Evolutionary conservation across 2,329 filamentous ascomycete species (phyloP), one percentile per base, ranked within the genome.

Genomic region (Fusarium proliferatum): DNA sequence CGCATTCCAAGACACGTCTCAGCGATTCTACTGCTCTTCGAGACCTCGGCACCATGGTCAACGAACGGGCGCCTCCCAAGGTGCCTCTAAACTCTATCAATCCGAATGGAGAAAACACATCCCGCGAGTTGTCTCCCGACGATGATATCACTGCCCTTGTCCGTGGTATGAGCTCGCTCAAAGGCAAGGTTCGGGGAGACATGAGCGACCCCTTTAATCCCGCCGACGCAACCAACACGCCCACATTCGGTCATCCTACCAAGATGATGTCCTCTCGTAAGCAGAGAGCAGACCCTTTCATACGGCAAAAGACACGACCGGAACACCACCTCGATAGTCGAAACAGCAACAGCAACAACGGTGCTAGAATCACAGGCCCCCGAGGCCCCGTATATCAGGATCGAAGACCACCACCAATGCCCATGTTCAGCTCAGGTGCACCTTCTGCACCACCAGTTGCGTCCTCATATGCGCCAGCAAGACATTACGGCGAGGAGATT

Each of bases 241-340:
- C 81, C 59, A 77, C 79, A 23, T 82, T 83, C 73, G 81, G 82
- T 5, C 84, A 85, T 61, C 80, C 83, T 45, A 79, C 79, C 55
- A 85, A 85, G 77, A 82, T 86, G 75, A 79, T 85, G 77, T 86
- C 86, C 46, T 85, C 84, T 77, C 85, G 86, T 78, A 88, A 89
- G 77, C 86, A 88, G 77, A 88, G 88, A 79, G 88, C 88, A 65
- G 84, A 85, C 75, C 80, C 89, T 64, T 90, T 90, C 78, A 85
- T 88, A 59, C 85, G 87, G 72, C 86, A 86, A 52, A 88, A 84
- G 78, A 87, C 82, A 57, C 85, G 88, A 5, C 88, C 88, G 3
- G 89, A 91, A 77, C 88, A 88, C 73, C 89, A 91, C 77, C 84
- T 87, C 48, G 85, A 84, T 64, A 79, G 76, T 63, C 81, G 66